Base-by-base conservation (phyloP, 2,329 filamentous ascomycete genomes). In the Trichoderma gracile region DNA sequence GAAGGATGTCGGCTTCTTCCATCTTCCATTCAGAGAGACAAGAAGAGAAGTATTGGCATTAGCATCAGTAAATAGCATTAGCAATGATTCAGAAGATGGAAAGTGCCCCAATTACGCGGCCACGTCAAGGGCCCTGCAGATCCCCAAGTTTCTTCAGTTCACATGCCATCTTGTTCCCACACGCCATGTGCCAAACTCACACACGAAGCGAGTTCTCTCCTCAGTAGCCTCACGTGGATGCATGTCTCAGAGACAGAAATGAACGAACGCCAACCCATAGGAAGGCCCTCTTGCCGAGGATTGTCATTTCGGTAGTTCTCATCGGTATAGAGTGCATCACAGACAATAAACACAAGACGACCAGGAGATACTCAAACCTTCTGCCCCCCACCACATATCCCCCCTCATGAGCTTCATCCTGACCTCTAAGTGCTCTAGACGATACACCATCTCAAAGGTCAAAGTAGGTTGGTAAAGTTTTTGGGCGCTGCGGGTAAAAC, bases 401-500 rank as follows among this genome's bases (percentile, higher is more conserved):
- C 30, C 8, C 10, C 30, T 33, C 30, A 8, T 33, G 30, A 33
- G 1, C 54, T 23, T 33, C 19, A 45, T 19, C 15, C 50, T 50
- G 57, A 43, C 23, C 30, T 60, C 38, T 43, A 45, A 38, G 23
- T 45, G 19, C 58, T 45, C 58, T 38, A 17, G 33, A 52, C 57
- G 15, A 25, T 40, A 53, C 58, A 61, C 58, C 58, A 53, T 23
- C 58, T 61, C 58, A 46, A 45, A 33, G 58, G 27, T 43, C 25
- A 40, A 15, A 21, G 45, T 27, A 10, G 47, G 49, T 52, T 33
- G 27, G 58, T n/a, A 45, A 43, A 61, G 14, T 38, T 38, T 38
- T 38, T 42, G n/a, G 47, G 58, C 47, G 47, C 47, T 33, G 40
- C 58, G 58, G 58, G 58, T 61, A 61, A 61, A 61, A 61, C 58